Evolutionary conservation across 2,329 filamentous ascomycete genomes (phyloP).

Genomic region (Macrophomina pseudophaseolina): DNA sequence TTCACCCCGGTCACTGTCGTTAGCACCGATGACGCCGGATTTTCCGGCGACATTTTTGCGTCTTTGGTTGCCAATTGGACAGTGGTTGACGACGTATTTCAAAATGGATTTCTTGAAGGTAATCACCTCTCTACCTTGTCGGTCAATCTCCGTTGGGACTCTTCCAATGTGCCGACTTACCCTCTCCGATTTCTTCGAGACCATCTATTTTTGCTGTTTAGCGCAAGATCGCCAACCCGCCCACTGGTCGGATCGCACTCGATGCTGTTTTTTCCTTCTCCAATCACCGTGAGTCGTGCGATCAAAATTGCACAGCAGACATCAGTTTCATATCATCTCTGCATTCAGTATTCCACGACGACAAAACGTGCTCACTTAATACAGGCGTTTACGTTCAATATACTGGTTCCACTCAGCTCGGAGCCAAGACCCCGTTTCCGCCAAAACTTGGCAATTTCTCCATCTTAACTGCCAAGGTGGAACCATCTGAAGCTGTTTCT

Average conservation of each 20-base stretch:
- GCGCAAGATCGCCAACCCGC: too few species aligned
- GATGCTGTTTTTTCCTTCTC: too few species aligned
- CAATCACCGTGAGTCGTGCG: too few species aligned
- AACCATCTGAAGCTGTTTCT: slow-evolving; percentile 37
- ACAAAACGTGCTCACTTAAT: not conserved
- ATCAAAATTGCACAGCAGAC: too few species aligned
- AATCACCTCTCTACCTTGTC: not conserved
- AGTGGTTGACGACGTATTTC: slow-evolving; percentile 49
- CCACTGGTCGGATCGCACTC: too few species aligned
- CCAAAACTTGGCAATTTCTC: slow-evolving; percentile 8
- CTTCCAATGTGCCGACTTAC: too few species aligned
- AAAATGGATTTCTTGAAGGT: slow-evolving; percentile 46
- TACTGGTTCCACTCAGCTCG: slow-evolving; percentile 5
- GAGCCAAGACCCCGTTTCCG: not conserved
- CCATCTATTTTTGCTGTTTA: too few species aligned
- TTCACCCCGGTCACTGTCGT: slow-evolving; percentile 49
- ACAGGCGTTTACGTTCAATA: slow-evolving; percentile 35
- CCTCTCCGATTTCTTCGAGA: too few species aligned
- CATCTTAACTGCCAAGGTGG: not conserved
- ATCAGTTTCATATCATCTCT: not conserved
- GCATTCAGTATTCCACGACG: not conserved
- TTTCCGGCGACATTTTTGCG: slow-evolving; percentile 33
- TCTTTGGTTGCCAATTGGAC: slow-evolving; percentile 38
- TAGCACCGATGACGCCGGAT: slow-evolving; percentile 33
- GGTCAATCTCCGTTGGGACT: too few species aligned